Conservation (phyloP, 441 rosid genomes). For the Populus hybrid region DNA sequence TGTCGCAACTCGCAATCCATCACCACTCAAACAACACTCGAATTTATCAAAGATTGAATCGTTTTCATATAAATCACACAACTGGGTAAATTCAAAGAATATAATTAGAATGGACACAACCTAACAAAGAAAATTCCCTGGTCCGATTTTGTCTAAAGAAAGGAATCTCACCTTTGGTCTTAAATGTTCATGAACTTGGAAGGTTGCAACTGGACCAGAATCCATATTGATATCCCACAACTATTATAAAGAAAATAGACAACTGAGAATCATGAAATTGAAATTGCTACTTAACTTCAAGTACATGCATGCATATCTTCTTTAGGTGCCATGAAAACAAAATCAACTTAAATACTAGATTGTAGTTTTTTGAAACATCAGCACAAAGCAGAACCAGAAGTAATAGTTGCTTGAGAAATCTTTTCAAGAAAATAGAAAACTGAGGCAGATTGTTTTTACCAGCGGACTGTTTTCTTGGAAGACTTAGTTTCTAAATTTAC, state of each 20-base stretch:
- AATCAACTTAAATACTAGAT: not conserved
- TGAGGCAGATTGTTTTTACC: no score
- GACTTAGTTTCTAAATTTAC: not conserved
- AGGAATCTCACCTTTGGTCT: conserved; percentile 70
- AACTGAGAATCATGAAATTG: conserved; percentile 10
- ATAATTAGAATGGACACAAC: conserved; percentile 3
- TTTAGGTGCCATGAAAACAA: not conserved
- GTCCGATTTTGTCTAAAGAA: not conserved
- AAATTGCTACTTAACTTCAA: conserved; percentile 3
- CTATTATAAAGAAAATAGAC: conserved; percentile 34
- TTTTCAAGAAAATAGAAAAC: not conserved
- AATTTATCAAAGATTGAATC: conserved; percentile 97
- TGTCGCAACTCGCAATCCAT: conserved; percentile 80
- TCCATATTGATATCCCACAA: conserved; percentile 88
- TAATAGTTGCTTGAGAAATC: not conserved
- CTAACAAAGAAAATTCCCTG: not conserved
- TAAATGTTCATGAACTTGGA: conserved; percentile 90
- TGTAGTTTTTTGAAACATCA: not conserved
- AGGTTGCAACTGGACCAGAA: conserved; percentile 85
- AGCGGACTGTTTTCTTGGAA: not conserved
- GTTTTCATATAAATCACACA: conserved; percentile 89
- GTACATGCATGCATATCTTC: not conserved
- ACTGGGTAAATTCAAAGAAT: conserved; percentile 37
- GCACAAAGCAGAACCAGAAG: not conserved
- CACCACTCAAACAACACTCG: conserved; percentile 92